Base-by-base conservation (phyloP, 331 rosid genomes). In the Stylosanthes scabra region DNA sequence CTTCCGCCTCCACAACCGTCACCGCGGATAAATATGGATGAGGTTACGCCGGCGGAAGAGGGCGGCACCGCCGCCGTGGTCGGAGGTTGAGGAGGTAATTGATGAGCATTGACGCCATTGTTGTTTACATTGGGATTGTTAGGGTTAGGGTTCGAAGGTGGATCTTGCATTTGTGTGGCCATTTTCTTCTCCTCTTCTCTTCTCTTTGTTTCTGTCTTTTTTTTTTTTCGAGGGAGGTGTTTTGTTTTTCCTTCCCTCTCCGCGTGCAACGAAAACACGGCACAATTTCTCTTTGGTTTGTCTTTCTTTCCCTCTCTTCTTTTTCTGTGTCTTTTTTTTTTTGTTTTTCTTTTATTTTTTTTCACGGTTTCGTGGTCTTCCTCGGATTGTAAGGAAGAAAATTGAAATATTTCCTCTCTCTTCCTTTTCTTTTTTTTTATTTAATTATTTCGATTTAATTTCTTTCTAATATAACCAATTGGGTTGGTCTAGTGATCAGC, bases 151-250 rank as follows among this genome's bases (percentile, higher is more conserved):
- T 83, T 80, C 60, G 87, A 71, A 75, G 80, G 63, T 37, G 86
- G 86, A 81, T 86, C 86, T 78, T 78, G 90, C 80, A 76, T 68
- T 12, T 80, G 74, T 46, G 74, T 52, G 58, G 81, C 64, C 75
- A 70, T 70, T 51, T 16, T 10, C 64, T 57, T 37, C 56, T n/a
- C n/a, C n/a, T 68, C 42, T 63, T 3, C n/a, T 76, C 46, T 37
- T 25, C 9, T 40, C 42, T 72, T 16, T 68, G 6, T n/a, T 16
- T n/a, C 12, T 12, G 55, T 46, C 11, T 46, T 2, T 52, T 0
- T 45, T 50, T 51, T 74, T 39, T 34, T 60, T 57, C 70, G 80
- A 66, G 63, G 7, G n/a, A 58, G 51, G 41, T 59, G 67, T 58
- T 80, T 40, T 61, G n/a, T n/a, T n/a, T n/a, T n/a, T n/a, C n/a